Evolutionary conservation across 1,139 yeast genomes (phyloP), one percentile per base, ranked within the genome.

Genomic region (Scheffersomyces illinoinensis): DNA sequence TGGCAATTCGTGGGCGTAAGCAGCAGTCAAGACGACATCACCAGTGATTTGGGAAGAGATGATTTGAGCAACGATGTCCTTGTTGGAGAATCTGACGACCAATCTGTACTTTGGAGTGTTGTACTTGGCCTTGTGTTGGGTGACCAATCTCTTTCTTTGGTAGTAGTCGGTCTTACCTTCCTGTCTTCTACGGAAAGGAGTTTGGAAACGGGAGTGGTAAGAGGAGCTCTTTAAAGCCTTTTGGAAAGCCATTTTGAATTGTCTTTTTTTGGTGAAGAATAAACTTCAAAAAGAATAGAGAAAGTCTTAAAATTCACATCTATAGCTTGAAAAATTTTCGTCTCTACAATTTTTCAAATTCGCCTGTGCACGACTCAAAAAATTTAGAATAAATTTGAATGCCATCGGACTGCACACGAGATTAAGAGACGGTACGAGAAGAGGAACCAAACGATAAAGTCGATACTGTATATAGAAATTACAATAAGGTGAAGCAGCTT

Each of bases 101-200:
- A 95, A 89, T 89, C 99, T 93, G 92, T 93, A 95, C 89, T 95
- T 95, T 84, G 99, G 99, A 78, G 97, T 82, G 90, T 89, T 90
- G 96, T 95, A 95, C 89, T 96, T 95, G 81, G 97, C 97, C 95
- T 95, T 95, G 95, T 93, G 98, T 87, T 95, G 99, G 76, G 98
- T 87, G 78, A 95, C 96, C 81, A 95, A 87, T 88, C 99, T 93
- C 97, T 95, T 95, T 89, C 99, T 95, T 84, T 96, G 98, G 89
- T 93, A 95, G 97, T 93, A 95, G 83, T 95, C 99, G 81, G 99
- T 95, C 90, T 96, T 95, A 86, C 99, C 99, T 85, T 96, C 98
- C 82, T 97, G 93, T 91, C 99, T 92, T 90, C 99, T 93, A 84
- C 99, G 93, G 97, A 93, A 95, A 73, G 98, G 98, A 81, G 99